Evolutionary conservation across 768 basidiomycete genomes (phyloP).

Genomic region (Thelephora ganbajun): DNA sequence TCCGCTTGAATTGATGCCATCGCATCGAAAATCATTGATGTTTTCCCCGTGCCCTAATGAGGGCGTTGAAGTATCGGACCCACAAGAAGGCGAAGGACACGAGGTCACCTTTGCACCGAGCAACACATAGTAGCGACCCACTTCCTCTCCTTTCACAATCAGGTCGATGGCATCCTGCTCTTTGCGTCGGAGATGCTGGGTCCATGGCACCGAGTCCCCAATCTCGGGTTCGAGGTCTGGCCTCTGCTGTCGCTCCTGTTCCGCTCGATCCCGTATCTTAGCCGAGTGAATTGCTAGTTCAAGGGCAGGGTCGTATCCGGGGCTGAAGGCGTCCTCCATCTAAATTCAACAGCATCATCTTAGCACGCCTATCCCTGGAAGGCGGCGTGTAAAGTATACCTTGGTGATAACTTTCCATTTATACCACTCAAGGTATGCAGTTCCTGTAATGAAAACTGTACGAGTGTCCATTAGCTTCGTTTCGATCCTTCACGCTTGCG

Average conservation of each 20-base stretch:
- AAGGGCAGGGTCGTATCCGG: conserved; percentile 76
- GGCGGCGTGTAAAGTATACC: conserved; percentile 22
- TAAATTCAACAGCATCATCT: conserved; percentile 14
- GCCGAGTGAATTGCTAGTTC: conserved; percentile 42
- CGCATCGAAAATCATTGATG: conserved; percentile 71
- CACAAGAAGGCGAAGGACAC: conserved; percentile 1
- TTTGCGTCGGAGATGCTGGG: conserved; percentile 49
- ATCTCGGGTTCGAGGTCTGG: conserved; percentile 18
- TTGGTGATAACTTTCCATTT: conserved; percentile 72
- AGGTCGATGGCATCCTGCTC: conserved; percentile 68
- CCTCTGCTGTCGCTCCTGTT: conserved; percentile 5
- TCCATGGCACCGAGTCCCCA: conserved; percentile 26
- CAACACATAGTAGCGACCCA: conserved; percentile 63
- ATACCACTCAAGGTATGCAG: conserved; percentile 67
- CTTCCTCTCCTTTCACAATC: conserved; percentile 62
- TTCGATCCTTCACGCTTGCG: background rate
- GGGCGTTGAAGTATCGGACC: conserved; percentile 7
- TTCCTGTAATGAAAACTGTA: conserved; percentile 55
- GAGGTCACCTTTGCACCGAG: conserved; percentile 57
- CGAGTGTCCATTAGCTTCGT: background rate
- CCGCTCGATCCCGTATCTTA: conserved; percentile 17
- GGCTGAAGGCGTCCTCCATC: conserved; percentile 68
- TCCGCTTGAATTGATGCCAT: conserved; percentile 64
- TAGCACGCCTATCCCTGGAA: conserved; percentile 1
- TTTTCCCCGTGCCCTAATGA: conserved; percentile 62